phyloP scores from a whole-genome alignment of 345 rosid genomes.

The Brassica incana region DNA sequence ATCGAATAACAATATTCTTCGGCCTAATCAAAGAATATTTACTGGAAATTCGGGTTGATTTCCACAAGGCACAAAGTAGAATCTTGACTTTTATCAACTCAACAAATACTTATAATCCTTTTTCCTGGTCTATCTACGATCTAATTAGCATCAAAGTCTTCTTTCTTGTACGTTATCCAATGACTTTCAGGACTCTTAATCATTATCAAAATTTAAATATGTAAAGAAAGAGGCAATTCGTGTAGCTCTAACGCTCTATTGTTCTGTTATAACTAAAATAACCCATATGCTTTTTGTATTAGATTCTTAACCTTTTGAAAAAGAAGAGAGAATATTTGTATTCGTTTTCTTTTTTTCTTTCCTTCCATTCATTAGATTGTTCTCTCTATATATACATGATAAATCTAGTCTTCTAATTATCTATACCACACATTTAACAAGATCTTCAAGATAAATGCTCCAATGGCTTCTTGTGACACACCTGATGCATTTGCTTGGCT shows the following conservation, averaged over 20 bases:
- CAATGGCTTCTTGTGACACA: slow-evolving; percentile 60
- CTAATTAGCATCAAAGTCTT: slow-evolving; percentile 15
- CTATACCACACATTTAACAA: slow-evolving; percentile 5
- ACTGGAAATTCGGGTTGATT: slow-evolving; percentile 8
- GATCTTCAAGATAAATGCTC: slow-evolving; percentile 8
- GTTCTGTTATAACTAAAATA: neutral
- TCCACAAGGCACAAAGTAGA: slow-evolving; percentile 8
- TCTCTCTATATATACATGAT: slow-evolving; percentile 19
- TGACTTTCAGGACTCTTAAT: neutral
- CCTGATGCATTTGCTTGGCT: slow-evolving; percentile 65
- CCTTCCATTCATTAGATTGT: slow-evolving; percentile 8
- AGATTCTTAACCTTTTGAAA: slow-evolving; percentile 16
- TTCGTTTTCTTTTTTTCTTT: neutral
- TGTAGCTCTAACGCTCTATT: neutral
- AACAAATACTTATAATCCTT: slow-evolving; percentile 2
- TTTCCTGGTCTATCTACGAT: slow-evolving; percentile 13
- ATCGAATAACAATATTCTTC: slow-evolving; percentile 35
- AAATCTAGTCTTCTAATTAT: neutral
- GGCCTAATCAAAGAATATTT: slow-evolving; percentile 30
- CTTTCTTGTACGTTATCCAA: slow-evolving; percentile 22
- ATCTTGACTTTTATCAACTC: slow-evolving; percentile 23
- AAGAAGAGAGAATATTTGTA: slow-evolving; percentile 24
- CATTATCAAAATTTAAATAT: neutral
- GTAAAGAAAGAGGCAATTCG: neutral
- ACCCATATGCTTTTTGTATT: neutral